These are phyloP conservation scores for Fraxinus pennsylvanica DNA, from an alignment of 257 asterid species.

Conservation along the genomic window DNA sequence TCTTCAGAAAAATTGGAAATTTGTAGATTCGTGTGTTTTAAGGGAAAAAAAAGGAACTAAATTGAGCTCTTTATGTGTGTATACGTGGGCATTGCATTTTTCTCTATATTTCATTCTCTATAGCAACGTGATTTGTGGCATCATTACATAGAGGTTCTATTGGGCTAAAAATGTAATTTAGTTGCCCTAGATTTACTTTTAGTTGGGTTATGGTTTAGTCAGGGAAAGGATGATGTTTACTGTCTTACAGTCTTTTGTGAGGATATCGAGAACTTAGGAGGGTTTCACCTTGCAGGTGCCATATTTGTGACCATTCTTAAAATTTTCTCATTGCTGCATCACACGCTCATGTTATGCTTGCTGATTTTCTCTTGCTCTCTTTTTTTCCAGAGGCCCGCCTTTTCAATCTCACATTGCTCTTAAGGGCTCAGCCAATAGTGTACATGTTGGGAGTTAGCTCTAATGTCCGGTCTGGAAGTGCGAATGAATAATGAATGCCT, in stretches of 20 bases:
- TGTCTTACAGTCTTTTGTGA: neutral
- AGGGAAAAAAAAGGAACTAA: neutral
- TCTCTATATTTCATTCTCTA: neutral
- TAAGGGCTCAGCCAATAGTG: slow-evolving; percentile 46
- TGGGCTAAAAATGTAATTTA: neutral
- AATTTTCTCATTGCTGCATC: neutral
- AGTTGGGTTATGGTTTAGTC: neutral
- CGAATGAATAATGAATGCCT: slow-evolving; percentile 36
- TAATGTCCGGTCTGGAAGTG: slow-evolving; percentile 68
- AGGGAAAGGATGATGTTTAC: too few relatives aligned
- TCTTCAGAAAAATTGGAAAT: neutral
- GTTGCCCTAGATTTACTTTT: neutral
- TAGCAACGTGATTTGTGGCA: neutral
- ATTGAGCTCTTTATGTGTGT: neutral
- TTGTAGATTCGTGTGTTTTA: neutral
- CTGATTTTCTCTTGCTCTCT: neutral
- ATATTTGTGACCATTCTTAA: slow-evolving; percentile 3
- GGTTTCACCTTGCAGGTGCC: slow-evolving; percentile 41
- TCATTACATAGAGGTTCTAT: neutral
- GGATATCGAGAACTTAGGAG: slow-evolving; percentile 51
- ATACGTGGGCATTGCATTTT: neutral
- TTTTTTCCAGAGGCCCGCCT: neutral
- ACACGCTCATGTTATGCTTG: too few relatives aligned
- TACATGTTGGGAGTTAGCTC: slow-evolving; percentile 44
- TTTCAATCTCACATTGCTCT: slow-evolving; percentile 17